Evolutionary conservation across 768 basidiomycete species (phyloP).

Genomic region (Boletus vermiculosoides): DNA sequence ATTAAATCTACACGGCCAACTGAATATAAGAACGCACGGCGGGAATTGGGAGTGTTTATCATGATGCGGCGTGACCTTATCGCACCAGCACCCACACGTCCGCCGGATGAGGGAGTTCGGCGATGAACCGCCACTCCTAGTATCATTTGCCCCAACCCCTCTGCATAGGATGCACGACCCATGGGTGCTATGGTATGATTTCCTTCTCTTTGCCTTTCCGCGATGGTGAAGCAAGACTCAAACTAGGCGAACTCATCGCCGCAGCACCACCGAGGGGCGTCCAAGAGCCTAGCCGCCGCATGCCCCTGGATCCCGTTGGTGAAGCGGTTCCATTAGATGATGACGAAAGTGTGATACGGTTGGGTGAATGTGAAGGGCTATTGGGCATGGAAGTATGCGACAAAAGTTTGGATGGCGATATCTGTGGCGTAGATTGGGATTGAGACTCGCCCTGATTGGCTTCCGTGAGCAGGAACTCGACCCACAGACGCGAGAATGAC

Average conservation of each 20-base stretch:
- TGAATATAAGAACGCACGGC: conserved; percentile 9
- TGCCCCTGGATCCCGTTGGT: conserved; percentile 29
- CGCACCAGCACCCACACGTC: conserved; percentile 8
- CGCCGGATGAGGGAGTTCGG: neutral
- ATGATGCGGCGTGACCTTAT: conserved; percentile 1
- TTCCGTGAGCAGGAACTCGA: conserved; percentile 96
- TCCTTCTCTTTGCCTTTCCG: conserved; percentile 51
- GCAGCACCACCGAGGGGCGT: conserved; percentile 28
- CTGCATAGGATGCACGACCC: neutral
- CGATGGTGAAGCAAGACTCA: conserved; percentile 37
- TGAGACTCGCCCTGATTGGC: conserved; percentile 46
- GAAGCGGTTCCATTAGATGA: conserved; percentile 11
- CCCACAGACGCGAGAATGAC: conserved; percentile 98
- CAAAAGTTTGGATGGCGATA: conserved; percentile 21
- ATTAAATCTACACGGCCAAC: conserved; percentile 16
- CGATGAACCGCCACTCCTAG: neutral
- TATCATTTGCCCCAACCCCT: neutral
- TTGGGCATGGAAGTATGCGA: conserved; percentile 40
- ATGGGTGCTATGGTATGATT: conserved; percentile 12
- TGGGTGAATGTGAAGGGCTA: conserved; percentile 32
- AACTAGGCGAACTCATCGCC: conserved; percentile 41
- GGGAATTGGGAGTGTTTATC: conserved; percentile 1
- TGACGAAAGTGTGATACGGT: conserved; percentile 8
- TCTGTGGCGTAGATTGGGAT: conserved; percentile 17
- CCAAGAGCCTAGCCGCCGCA: conserved; percentile 41